A percentile compares a stretch with the other conserved stretches of the same genome.
phyloP scores from a whole-genome alignment of 2,329 filamentous ascomycete species.

The Colletotrichum costaricense region DNA sequence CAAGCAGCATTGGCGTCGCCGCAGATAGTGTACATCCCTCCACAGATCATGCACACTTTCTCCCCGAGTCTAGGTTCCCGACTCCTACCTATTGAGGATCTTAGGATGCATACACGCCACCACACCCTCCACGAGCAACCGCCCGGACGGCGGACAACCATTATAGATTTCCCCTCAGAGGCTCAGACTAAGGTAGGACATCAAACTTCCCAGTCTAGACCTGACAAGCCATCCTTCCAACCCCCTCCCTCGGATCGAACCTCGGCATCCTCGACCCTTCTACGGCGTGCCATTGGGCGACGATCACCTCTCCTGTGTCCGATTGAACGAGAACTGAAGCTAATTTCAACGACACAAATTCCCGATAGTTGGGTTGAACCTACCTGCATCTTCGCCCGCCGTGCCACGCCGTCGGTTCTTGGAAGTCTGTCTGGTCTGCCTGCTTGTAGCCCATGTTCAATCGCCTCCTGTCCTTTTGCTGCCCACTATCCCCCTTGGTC shows the following conservation, averaged over 20 bases:
- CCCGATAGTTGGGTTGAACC: background rate
- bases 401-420: conserved; percentile 20
- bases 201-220: background rate
- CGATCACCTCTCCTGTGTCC: background rate
- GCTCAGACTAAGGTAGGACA: background rate
- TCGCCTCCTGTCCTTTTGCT: background rate
- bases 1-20: background rate
- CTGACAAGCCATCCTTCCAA: background rate
- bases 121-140: conserved; percentile 4
- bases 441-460: background rate
- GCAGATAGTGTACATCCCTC: background rate
- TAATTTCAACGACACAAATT: conserved; percentile 25
- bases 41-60: background rate
- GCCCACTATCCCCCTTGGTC: no score
- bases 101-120: conserved; percentile 7
- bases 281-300: conserved; percentile 18
- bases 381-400: background rate
- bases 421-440: background rate
- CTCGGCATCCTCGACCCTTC: conserved; percentile 23
- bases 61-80: background rate
- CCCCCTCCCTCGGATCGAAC: conserved; percentile 9
- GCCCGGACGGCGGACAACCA: background rate
- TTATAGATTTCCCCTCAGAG: background rate
- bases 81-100: no score
- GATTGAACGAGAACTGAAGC: conserved; percentile 1